Conservation (phyloP, 495 filamentous ascomycete genomes). For the Bacidia gigantensis region DNA sequence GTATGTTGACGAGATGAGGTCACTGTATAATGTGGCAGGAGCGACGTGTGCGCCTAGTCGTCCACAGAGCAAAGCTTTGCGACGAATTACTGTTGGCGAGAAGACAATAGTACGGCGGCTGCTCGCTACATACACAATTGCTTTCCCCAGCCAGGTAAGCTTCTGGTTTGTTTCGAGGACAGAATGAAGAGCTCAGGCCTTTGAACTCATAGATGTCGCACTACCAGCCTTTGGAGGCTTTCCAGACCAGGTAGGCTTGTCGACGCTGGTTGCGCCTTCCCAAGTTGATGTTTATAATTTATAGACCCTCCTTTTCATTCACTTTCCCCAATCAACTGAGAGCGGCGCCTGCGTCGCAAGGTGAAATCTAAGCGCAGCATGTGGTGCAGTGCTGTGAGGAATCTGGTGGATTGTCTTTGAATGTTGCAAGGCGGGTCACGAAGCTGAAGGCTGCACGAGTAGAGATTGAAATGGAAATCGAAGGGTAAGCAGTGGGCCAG, state of each 20-base stretch:
- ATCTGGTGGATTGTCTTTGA: neutral
- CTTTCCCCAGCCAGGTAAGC: no score
- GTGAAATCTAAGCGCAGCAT: slow-evolving; percentile 20
- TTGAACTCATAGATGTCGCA: neutral
- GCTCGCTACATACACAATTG: no score
- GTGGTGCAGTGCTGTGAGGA: slow-evolving; percentile 12
- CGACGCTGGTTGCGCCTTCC: neutral
- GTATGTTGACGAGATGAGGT: no score
- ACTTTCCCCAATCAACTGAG: slow-evolving; percentile 7
- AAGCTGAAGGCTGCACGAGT: no score
- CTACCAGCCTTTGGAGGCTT: neutral
- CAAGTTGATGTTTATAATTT: neutral
- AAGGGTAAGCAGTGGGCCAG: no score
- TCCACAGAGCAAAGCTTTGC: no score
- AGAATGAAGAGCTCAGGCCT: neutral
- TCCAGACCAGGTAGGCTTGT: neutral
- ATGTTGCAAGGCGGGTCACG: neutral
- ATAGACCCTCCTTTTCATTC: neutral
- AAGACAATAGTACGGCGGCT: no score
- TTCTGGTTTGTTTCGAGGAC: no score
- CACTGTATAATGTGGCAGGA: neutral
- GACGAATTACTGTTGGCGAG: no score
- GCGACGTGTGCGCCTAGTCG: no score
- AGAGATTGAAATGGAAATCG: no score
- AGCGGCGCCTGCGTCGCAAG: slow-evolving; percentile 19